A percentile compares a stretch with the other conserved stretches of the same genome.
These are phyloP conservation scores for Baorangia bicolor DNA, from an alignment of 768 basidiomycete species.

Conservation along the genomic window DNA sequence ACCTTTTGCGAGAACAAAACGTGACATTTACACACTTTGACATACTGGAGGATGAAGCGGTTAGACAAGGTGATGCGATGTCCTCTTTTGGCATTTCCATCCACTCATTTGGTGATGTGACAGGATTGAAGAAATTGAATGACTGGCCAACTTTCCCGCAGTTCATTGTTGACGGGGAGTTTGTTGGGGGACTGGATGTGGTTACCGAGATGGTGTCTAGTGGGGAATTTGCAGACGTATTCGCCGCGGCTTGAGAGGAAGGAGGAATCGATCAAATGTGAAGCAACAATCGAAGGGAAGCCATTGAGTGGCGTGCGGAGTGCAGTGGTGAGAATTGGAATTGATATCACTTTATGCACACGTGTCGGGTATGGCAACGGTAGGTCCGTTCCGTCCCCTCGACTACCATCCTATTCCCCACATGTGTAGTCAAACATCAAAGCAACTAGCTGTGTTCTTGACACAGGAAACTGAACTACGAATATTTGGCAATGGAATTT, in stretches of 20 bases:
- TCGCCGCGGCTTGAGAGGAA: conserved; percentile 4
- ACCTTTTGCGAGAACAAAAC: conserved; percentile 58
- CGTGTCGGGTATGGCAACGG: neutral
- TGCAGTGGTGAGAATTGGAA: neutral
- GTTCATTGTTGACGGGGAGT: conserved; percentile 83
- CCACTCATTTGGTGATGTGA: conserved; percentile 5
- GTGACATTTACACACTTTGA: conserved; percentile 78
- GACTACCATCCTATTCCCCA: neutral
- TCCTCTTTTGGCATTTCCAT: neutral
- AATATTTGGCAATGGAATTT: neutral
- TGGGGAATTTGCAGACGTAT: conserved; percentile 67
- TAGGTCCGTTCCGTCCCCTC: neutral
- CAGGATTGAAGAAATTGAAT: conserved; percentile 74
- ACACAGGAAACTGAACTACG: neutral
- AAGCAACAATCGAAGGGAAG: neutral
- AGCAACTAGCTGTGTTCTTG: neutral
- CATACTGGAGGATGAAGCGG: conserved; percentile 77
- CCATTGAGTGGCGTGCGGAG: neutral
- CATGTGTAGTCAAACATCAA: neutral
- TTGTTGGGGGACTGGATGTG: conserved; percentile 94
- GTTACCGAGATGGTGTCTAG: conserved; percentile 82
- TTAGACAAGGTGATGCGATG: conserved; percentile 64
- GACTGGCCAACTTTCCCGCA: conserved; percentile 92
- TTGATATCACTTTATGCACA: conserved; percentile 6
- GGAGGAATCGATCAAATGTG: neutral